These are phyloP conservation scores for Tylopilus balloui DNA, from an alignment of 768 basidiomycete species.

Conservation along the genomic window DNA sequence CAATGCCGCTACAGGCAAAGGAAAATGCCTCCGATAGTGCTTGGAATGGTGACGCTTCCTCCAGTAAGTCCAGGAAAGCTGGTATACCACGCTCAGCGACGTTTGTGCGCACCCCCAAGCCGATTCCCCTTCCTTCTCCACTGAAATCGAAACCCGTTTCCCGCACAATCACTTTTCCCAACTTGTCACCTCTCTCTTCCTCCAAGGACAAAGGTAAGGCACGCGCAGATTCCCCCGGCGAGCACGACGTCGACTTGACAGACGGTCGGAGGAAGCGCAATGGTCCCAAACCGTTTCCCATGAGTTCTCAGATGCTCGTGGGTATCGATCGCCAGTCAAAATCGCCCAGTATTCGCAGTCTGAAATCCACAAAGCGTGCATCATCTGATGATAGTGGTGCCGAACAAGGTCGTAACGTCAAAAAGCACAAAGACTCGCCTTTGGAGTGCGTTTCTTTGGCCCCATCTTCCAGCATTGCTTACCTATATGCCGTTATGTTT, in stretches of 20 bases:
- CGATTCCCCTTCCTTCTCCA: slow-evolving; percentile 23
- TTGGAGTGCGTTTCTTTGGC: slow-evolving; percentile 9
- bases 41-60: slow-evolving; percentile 6
- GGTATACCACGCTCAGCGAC: slow-evolving; percentile 8
- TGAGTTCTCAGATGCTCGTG: slow-evolving; percentile 44
- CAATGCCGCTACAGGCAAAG: slow-evolving; percentile 22
- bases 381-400: slow-evolving; percentile 33
- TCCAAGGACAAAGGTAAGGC: slow-evolving; percentile 18
- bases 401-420: slow-evolving; percentile 25
- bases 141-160: slow-evolving; percentile 6
- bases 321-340: slow-evolving; percentile 34
- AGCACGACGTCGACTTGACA: not conserved
- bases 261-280: not conserved
- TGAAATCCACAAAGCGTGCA: slow-evolving; percentile 25
- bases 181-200: slow-evolving; percentile 22
- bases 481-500: not conserved
- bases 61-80: slow-evolving; percentile 12
- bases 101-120: not conserved
- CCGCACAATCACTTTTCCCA: slow-evolving; percentile 18
- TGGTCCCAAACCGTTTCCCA: slow-evolving; percentile 39
- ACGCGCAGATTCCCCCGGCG: slow-evolving; percentile 2
- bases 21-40: slow-evolving; percentile 16
- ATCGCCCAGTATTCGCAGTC: slow-evolving; percentile 11
- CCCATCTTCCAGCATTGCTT: slow-evolving; percentile 10
- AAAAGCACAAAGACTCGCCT: slow-evolving; percentile 32